phyloP scores from a whole-genome alignment of 202 grass and related monocot genomes.

The Dendrocalamus latiflorus region DNA sequence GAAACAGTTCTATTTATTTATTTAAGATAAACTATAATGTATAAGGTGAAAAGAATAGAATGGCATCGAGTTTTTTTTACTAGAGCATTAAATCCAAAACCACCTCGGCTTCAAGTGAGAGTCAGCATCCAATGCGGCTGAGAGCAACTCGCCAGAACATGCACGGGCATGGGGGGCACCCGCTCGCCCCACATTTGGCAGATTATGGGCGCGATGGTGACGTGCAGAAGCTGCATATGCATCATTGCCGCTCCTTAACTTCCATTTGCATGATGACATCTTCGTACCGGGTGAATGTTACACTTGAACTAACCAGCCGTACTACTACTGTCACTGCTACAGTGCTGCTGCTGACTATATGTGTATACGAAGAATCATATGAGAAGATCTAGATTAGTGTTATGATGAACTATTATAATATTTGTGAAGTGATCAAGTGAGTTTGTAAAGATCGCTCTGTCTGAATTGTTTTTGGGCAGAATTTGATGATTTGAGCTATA shows the following conservation, averaged over 20 bases:
- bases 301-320: not conserved
- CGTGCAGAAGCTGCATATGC: not conserved
- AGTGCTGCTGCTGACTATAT: too few relatives aligned
- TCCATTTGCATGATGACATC: not conserved
- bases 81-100: not conserved
- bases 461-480: too few relatives aligned
- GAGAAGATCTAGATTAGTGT: too few relatives aligned
- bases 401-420: too few relatives aligned
- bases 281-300: not conserved
- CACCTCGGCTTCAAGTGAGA: not conserved
- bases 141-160: not conserved
- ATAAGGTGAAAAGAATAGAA: too few relatives aligned
- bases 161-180: not conserved
- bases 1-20: too few relatives aligned
- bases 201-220: not conserved
- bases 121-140: conserved; percentile 13
- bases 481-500: too few relatives aligned
- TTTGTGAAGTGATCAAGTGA: too few relatives aligned
- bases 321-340: too few relatives aligned
- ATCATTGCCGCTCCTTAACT: not conserved
- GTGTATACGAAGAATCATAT: too few relatives aligned
- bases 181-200: not conserved
- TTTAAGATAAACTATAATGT: too few relatives aligned
- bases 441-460: too few relatives aligned
- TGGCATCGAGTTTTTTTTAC: not conserved